A percentile compares a stretch with the other conserved stretches of the same genome.
Conservation (phyloP, 2,329 filamentous ascomycete species). For the Cercospora nicotianae region DNA sequence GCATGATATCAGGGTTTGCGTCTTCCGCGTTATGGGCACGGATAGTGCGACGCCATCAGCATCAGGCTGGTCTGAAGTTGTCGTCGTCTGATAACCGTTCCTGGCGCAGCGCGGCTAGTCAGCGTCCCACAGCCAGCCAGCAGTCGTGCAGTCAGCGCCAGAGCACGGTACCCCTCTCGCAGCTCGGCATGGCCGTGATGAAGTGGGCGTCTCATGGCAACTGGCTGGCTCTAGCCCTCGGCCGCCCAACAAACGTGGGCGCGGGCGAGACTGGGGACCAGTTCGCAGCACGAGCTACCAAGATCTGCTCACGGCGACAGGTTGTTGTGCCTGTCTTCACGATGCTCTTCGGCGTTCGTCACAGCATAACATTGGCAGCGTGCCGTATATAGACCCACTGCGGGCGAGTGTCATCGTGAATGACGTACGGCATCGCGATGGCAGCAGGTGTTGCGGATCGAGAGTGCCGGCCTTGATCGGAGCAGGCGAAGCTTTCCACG, state of each 20-base stretch:
- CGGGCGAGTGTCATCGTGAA: slow-evolving; percentile 7
- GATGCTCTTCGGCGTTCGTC: background rate
- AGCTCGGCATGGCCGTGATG: background rate
- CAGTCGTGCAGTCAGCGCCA: background rate
- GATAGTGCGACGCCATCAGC: slow-evolving; percentile 8
- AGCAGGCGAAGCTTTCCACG: slow-evolving; percentile 13
- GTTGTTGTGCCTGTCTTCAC: background rate
- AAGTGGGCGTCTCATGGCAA: background rate
- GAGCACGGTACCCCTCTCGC: background rate
- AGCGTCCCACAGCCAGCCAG: background rate
- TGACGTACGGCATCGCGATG: slow-evolving; percentile 18
- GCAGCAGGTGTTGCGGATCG: slow-evolving; percentile 6
- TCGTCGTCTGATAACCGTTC: slow-evolving; percentile 9
- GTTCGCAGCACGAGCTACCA: background rate
- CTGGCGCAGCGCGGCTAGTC: slow-evolving; percentile 1
- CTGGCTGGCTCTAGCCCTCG: background rate
- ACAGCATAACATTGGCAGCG: background rate
- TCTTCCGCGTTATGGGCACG: background rate
- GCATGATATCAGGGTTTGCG: background rate
- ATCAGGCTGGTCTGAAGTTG: background rate
- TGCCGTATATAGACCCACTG: slow-evolving; percentile 3
- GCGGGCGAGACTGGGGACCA: background rate
- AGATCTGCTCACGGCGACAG: background rate
- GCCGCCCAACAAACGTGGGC: background rate
- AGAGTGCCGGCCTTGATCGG: slow-evolving; percentile 12